Conservation (phyloP, 768 basidiomycete genomes). For the Fomitopsis pulvina region DNA sequence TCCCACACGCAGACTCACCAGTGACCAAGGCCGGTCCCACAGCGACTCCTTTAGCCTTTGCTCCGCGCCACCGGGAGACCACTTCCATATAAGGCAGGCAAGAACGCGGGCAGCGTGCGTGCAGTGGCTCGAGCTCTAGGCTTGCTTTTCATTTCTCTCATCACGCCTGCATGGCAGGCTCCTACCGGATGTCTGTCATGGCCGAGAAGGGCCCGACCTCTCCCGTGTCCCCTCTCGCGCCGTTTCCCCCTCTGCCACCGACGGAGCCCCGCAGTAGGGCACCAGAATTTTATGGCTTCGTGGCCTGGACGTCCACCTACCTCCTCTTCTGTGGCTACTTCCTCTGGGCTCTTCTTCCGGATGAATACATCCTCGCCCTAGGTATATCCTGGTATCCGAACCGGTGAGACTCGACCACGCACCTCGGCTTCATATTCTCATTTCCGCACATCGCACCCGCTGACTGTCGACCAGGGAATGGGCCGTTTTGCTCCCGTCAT, state of each 20-base stretch:
- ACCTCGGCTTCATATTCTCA: slow-evolving; percentile 5
- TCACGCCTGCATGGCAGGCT: background rate
- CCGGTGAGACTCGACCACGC: slow-evolving; percentile 40
- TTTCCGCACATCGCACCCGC: slow-evolving; percentile 7
- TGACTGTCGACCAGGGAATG: slow-evolving; percentile 56
- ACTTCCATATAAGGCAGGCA: slow-evolving; percentile 5
- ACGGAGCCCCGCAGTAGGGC: slow-evolving; percentile 56
- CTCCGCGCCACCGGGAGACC: slow-evolving; percentile 9
- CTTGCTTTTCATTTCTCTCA: slow-evolving; percentile 1
- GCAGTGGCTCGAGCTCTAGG: background rate
- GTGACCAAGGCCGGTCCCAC: slow-evolving; percentile 8
- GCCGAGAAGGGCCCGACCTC: slow-evolving; percentile 31
- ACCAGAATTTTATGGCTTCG: slow-evolving; percentile 88
- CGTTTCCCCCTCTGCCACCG: slow-evolving; percentile 32
- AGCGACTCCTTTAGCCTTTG: slow-evolving; percentile 17
- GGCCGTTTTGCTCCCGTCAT: slow-evolving; percentile 77
- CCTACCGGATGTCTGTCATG: slow-evolving; percentile 1
- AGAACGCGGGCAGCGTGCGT: slow-evolving; percentile 4
- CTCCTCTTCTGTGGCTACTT: slow-evolving; percentile 64
- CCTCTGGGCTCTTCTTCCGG: slow-evolving; percentile 77
- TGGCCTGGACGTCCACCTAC: slow-evolving; percentile 74
- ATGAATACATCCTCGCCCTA: slow-evolving; percentile 53
- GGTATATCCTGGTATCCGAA: slow-evolving; percentile 88
- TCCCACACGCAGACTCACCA: background rate
- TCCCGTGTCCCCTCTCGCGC: slow-evolving; percentile 38